Base-by-base conservation (phyloP, 1,139 yeast genomes). In the Suhomyces guaymorum region DNA sequence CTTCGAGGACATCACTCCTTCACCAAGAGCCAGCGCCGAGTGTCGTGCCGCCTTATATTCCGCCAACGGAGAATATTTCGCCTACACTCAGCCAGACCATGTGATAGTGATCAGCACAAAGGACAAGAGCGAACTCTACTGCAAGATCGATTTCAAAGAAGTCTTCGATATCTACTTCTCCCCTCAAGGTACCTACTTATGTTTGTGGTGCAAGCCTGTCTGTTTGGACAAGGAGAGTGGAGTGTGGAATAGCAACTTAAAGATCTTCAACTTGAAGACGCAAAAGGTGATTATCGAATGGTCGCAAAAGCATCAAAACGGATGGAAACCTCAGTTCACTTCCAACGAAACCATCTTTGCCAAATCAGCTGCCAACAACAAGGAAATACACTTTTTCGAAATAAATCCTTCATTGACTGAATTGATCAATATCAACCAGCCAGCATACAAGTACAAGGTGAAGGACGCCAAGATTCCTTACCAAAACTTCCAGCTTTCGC, bases 241-340 rank as follows among this genome's bases (percentile, higher is more conserved):
- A 21, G 81, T 84, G 52, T 82, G 81, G 78, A 67, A 62, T 37
- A 80, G 87, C 45, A 90, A 90, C 60, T 86, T 90, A 47, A 79
- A 80, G 53, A 74, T 92, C 40, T 88, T 85, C 77, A 73, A 76
- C 46, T 65, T 80, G 35, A 57, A 63, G 26, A 55, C 60, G 26
- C 56, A 76, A 26, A 66, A 73, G 34, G 70, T 80, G 30, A 64
- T 80, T 32, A 79, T 75, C 47, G 78, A 80, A 47, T 90, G 87
- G 73, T 70, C 85, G 36, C 85, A 86, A 46, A 87, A 84, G 60
- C 80, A 81, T 39, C 97, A 92, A 66, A 78, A 79, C 42, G 94
- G 92, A 19, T 90, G 98, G 96, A 81, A 80, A 54, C 85, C 95
- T 21, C 96, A 88, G 63, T 88, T 83, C 59, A 84, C 95, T 10